These are phyloP conservation scores for Chytriomyces confervae DNA, from an alignment of 192 early-diverging fungal species.

Conservation along the genomic window DNA sequence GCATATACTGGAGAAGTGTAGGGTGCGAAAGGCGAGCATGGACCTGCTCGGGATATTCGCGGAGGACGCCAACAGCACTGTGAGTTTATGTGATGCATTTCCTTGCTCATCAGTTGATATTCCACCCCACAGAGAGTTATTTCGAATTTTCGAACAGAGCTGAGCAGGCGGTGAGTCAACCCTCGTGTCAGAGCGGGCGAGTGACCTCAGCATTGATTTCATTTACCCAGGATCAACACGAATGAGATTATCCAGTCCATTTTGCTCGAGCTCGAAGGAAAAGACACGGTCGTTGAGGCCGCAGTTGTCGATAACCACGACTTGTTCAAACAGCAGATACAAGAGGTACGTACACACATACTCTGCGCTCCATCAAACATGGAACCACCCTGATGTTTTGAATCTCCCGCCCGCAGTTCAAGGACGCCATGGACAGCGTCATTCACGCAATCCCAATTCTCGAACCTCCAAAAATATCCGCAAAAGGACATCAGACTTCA, in stretches of 20 bases:
- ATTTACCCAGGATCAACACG: constrained; percentile 47
- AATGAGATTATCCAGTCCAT: constrained; percentile 36
- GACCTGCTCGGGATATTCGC: constrained; percentile 37
- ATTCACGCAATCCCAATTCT: constrained; percentile 45
- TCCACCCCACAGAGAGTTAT: constrained; percentile 40
- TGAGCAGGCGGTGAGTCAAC: constrained; percentile 41
- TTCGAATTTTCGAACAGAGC: constrained; percentile 48
- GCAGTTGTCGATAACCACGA: constrained; percentile 30
- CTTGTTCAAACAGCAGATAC: constrained; percentile 44
- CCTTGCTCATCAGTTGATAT: neutral
- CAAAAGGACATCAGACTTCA: constrained; percentile 34
- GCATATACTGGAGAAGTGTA: constrained; percentile 41
- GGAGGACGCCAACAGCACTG: constrained; percentile 29
- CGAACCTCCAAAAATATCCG: constrained; percentile 33
- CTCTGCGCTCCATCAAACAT: neutral
- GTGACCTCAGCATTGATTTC: neutral
- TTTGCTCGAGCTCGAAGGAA: constrained; percentile 41
- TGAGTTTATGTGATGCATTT: neutral
- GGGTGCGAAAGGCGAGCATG: constrained; percentile 41
- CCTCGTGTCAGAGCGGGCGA: neutral
- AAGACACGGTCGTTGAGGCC: constrained; percentile 29
- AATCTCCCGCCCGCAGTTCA: constrained; percentile 35
- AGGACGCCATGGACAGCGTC: constrained; percentile 48
- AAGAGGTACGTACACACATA: constrained; percentile 35
- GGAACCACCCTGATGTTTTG: neutral